A percentile compares a stretch with the other conserved stretches of the same genome.
These are phyloP conservation scores for Arthrobotrys sinensis DNA, from an alignment of 2,329 filamentous ascomycete genomes.

Conservation along the genomic window DNA sequence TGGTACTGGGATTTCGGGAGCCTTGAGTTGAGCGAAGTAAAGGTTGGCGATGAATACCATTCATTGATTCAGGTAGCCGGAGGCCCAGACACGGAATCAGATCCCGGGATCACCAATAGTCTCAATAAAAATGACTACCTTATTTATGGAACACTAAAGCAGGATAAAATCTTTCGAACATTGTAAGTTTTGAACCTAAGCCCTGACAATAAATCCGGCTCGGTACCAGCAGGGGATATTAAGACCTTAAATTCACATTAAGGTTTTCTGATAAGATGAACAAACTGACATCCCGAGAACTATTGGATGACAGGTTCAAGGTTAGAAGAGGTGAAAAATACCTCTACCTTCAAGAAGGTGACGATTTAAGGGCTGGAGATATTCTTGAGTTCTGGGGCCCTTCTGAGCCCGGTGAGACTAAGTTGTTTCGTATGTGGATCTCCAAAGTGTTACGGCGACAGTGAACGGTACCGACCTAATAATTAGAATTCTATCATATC, in stretches of 20 bases:
- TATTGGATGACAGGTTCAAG: conserved; percentile 35
- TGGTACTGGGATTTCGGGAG: conserved; percentile 51
- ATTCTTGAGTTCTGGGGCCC: conserved; percentile 51
- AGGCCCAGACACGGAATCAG: conserved; percentile 29
- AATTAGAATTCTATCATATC: too few relatives aligned
- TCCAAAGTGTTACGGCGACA: too few relatives aligned
- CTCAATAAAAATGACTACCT: background rate
- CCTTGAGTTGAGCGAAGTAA: background rate
- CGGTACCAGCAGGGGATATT: too few relatives aligned
- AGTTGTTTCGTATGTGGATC: conserved; percentile 26
- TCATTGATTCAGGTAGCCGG: conserved; percentile 37
- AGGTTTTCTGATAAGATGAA: too few relatives aligned
- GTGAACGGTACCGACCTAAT: too few relatives aligned
- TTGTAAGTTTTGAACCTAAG: conserved; percentile 21
- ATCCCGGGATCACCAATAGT: conserved; percentile 43
- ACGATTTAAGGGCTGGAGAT: conserved; percentile 28
- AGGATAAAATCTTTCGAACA: background rate
- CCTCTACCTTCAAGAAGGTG: background rate
- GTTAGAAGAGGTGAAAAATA: conserved; percentile 23
- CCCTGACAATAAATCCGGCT: too few relatives aligned
- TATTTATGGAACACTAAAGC: background rate
- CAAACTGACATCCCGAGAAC: too few relatives aligned
- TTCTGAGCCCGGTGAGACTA: background rate
- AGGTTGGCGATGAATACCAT: background rate
- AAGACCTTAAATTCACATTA: too few relatives aligned